Evolutionary conservation across 2,329 filamentous ascomycete species (phyloP), one percentile per base, ranked within the genome.

Genomic region (Neofusicoccum sp.): DNA sequence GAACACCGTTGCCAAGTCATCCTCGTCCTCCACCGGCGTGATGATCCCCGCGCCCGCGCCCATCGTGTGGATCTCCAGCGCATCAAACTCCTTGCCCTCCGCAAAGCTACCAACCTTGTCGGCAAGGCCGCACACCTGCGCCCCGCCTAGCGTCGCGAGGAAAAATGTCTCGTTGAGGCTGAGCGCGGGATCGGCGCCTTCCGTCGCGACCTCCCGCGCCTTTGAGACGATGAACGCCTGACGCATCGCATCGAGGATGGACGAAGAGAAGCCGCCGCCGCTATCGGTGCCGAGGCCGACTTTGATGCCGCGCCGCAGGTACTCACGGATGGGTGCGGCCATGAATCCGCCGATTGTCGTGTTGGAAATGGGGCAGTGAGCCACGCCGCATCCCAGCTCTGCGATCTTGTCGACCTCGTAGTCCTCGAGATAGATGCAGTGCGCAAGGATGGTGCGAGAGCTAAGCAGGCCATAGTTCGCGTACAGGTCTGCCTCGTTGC

Each of bases 241-340:
- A 7, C 84, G 76, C 73, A 86, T 85, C 1, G 79, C 79, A 62
- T 84, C 80, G 1, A 87, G 74, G 67, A 89, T 86, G 8, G 80
- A 82, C 4, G 79, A 80, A 4, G 84, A 84, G 70, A 83, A 88
- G 0, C 86, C 86, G 31, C 85, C 86, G 2, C 85, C 85, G 44
- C 81, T 84, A 64, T 89, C 86, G 0, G 86, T 89, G 0, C 86
- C 86, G 0, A 89, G 72, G 0, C 86, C 86, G n/a, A 89, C 84
- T 62, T 87, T 86, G 68, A 89, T 82, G 1, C 80, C 84, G 1
- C 77, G 74, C 0, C 76, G 70, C 4, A 89, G 73, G 58, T 87
- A 86, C 26, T 84, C 79, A 1, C 84, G 78, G 6, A 89, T 75
- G 0, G 82, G 84, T 0, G 84, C 85, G 0, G 81, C 81, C 85